A percentile compares a stretch with the other conserved stretches of the same genome.
These are phyloP conservation scores for Aegilops sharonensis DNA, from an alignment of 176 grass and related monocot species.

Conservation along the genomic window DNA sequence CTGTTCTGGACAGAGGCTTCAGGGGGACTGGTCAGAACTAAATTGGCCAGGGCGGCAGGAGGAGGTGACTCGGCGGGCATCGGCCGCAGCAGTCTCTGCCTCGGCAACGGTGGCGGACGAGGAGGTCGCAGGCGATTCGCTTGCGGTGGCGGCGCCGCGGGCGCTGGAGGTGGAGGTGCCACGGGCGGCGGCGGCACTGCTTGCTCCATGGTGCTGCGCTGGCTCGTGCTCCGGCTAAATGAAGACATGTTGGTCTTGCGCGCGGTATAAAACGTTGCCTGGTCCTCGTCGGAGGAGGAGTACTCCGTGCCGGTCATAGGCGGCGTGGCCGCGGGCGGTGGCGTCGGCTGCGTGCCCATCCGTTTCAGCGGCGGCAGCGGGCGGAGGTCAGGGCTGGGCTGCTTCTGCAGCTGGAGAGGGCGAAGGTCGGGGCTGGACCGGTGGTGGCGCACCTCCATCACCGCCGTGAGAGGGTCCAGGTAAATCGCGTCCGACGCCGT, in stretches of 20 bases:
- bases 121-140: slow-evolving; percentile 4
- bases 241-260: slow-evolving; percentile 41
- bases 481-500: slow-evolving; percentile 48
- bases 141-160: background rate
- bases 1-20: slow-evolving; percentile 31
- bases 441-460: slow-evolving; percentile 35
- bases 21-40: slow-evolving; percentile 22
- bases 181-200: background rate
- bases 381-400: slow-evolving; percentile 62
- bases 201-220: slow-evolving; percentile 47
- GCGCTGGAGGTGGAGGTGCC: background rate
- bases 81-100: slow-evolving; percentile 45
- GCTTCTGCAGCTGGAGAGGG: slow-evolving; percentile 43
- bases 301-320: slow-evolving; percentile 30
- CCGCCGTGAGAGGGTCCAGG: slow-evolving; percentile 42
- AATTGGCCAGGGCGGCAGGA: slow-evolving; percentile 24
- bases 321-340: slow-evolving; percentile 29
- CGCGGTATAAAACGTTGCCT: slow-evolving; percentile 56
- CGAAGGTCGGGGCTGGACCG: slow-evolving; percentile 58
- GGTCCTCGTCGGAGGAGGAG: slow-evolving; percentile 47
- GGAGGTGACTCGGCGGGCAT: slow-evolving; percentile 42
- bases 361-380: slow-evolving; percentile 57
- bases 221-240: slow-evolving; percentile 59
- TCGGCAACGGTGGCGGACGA: slow-evolving; percentile 42
- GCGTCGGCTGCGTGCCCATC: background rate